Conservation (phyloP, 2,329 filamentous ascomycete species). For the Podosphaera aphanis region DNA sequence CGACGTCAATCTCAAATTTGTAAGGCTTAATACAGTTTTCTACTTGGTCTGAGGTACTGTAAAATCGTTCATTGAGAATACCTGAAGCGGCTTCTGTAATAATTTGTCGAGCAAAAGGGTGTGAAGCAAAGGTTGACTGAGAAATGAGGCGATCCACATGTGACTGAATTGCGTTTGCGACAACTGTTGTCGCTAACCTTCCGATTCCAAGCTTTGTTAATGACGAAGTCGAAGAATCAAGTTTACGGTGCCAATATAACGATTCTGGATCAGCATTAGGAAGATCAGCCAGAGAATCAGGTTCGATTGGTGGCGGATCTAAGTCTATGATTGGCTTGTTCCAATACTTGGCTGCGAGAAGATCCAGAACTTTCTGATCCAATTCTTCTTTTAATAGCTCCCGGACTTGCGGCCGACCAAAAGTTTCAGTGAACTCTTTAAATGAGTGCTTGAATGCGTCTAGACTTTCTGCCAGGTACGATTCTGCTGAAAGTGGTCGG, state of each 20-base stretch:
- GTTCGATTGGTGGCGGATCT: conserved; percentile 37
- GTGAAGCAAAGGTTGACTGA: conserved; percentile 63
- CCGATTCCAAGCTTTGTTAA: conserved; percentile 89
- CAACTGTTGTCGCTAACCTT: conserved; percentile 72
- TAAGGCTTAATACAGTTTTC: conserved; percentile 98
- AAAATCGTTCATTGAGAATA: conserved; percentile 83
- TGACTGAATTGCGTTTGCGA: conserved; percentile 65
- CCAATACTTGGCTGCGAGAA: conserved; percentile 88
- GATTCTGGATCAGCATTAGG: conserved; percentile 70
- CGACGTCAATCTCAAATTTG: conserved; percentile 92
- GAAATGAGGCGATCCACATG: conserved; percentile 60
- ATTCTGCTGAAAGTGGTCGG: conserved; percentile 78
- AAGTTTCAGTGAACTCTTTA: conserved; percentile 74
- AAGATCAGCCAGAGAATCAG: conserved; percentile 51
- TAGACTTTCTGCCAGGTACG: conserved; percentile 82
- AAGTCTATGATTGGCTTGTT: conserved; percentile 84
- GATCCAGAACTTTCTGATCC: conserved; percentile 81
- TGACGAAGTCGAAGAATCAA: conserved; percentile 74
- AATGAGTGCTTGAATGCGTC: conserved; percentile 97
- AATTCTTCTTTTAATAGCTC: conserved; percentile 77
- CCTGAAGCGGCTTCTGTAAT: conserved; percentile 75
- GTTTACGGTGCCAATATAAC: conserved; percentile 77
- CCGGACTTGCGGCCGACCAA: conserved; percentile 73
- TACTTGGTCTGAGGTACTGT: conserved; percentile 91
- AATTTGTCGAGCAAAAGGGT: conserved; percentile 81